Evolutionary conservation across 345 rosid genomes (phyloP), one percentile per base, ranked within the genome.

Genomic region (Brassica cretica): DNA sequence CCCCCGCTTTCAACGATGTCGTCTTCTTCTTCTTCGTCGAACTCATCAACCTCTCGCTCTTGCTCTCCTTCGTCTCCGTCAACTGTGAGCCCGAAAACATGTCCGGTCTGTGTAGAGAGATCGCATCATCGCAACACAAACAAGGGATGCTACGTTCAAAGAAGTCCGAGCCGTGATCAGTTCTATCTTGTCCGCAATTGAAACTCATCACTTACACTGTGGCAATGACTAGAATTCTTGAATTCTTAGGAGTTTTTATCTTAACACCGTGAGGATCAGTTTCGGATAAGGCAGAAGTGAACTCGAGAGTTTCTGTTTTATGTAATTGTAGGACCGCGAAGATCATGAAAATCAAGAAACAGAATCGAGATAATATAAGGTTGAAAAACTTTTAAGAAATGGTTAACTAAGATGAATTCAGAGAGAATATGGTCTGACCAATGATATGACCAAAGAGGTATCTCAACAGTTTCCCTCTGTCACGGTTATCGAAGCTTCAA

Each of bases 131-230:
- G 18, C 56, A 49, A 49, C 56, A 49, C 56, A 49, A 76, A 72
- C 68, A 84, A 85, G 74, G 90, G 85, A 71, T 81, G 80, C 76
- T 76, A 86, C 75, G 84, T 75, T 80, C 71, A 82, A 78, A 88
- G 87, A 70, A 84, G 71, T 72, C 88, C 86, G 46, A 58, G 84
- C 25, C 87, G 82, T 44, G 72, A 67, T 37, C 82, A 68, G 12
- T 37, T 78, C 70, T 87, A 85, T 82, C 88, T 87, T 60, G 74
- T 88, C 78, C 90, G 83, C 66, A 84, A 86, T 32, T 92, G 90
- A 71, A 10, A 5, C 11, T 5, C 55, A 87, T 69, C 77, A 87
- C 76, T 83, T 76, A 87, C 86, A n/a, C 62, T 14, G 15, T 11
- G 61, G 64, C 55, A 61, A 14, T 55, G 15, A 15, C 32, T 68